These are phyloP conservation scores for Cicer pinnatifidum DNA, from an alignment of 306 rosid species.

Conservation along the genomic window DNA sequence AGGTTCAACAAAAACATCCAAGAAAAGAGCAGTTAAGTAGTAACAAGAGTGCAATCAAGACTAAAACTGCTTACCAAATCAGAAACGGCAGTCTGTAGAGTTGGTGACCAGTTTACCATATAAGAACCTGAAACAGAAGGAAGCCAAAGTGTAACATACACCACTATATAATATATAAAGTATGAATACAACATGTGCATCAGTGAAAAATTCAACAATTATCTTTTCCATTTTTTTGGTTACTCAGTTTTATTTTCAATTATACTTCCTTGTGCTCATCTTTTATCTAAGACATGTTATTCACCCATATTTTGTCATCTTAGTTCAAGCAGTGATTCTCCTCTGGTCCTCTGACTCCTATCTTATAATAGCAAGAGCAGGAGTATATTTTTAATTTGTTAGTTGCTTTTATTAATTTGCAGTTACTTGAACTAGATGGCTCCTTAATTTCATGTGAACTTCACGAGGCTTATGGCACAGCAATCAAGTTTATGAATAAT, in stretches of 20 bases:
- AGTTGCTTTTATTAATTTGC: background rate
- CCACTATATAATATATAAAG: slow-evolving; percentile 14
- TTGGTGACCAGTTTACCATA: slow-evolving; percentile 98
- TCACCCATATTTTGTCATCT: background rate
- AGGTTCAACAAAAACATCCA: slow-evolving; percentile 38
- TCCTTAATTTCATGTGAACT: background rate
- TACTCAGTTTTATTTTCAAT: slow-evolving; percentile 4
- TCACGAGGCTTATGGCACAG: background rate
- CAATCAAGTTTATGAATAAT: background rate
- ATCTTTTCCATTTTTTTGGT: slow-evolving; percentile 11
- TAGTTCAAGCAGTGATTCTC: background rate
- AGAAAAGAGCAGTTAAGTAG: slow-evolving; percentile 37
- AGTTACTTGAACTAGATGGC: slow-evolving; percentile 1
- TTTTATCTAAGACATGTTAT: background rate
- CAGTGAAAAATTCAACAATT: slow-evolving; percentile 32
- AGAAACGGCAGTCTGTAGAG: slow-evolving; percentile 94
- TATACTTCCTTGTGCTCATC: background rate
- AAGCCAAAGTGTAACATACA: slow-evolving; percentile 28
- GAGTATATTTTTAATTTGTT: background rate
- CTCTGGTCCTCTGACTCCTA: background rate
- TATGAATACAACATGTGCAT: background rate
- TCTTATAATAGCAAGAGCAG: background rate
- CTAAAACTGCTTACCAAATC: slow-evolving; percentile 69
- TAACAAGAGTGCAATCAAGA: slow-evolving; percentile 5
- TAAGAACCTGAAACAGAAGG: slow-evolving; percentile 68